Percentiles rank a stretch among this genome's conserved stretches.
These are phyloP conservation scores for Suillus sp. DNA, from an alignment of 768 basidiomycete genomes.

Conservation along the genomic window DNA sequence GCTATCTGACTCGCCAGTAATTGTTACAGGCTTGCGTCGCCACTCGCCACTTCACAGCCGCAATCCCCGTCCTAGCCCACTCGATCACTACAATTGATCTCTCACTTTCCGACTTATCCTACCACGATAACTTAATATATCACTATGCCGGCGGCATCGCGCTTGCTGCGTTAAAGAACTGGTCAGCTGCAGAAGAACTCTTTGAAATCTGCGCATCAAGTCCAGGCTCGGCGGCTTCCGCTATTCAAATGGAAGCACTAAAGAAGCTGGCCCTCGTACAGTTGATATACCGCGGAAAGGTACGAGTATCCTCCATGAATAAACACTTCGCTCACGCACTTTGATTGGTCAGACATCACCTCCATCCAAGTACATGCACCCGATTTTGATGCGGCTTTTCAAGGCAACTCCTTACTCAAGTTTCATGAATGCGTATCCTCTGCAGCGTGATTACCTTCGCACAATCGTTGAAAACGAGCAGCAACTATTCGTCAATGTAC, in stretches of 20 bases:
- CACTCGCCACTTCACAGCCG: conserved; percentile 52
- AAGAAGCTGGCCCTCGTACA: conserved; percentile 85
- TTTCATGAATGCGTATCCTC: conserved; percentile 69
- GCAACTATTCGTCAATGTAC: conserved; percentile 53
- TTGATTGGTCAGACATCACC: conserved; percentile 42
- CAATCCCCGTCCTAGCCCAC: conserved; percentile 60
- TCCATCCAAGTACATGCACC: conserved; percentile 76
- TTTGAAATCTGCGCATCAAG: conserved; percentile 79
- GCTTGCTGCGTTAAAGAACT: conserved; percentile 61
- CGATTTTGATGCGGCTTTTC: conserved; percentile 56
- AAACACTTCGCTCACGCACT: conserved; percentile 2
- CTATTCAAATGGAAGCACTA: conserved; percentile 82
- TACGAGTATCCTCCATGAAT: conserved; percentile 26
- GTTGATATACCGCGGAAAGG: conserved; percentile 76
- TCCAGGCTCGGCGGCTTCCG: conserved; percentile 57
- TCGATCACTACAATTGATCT: conserved; percentile 70
- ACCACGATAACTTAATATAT: conserved; percentile 82
- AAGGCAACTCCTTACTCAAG: conserved; percentile 67
- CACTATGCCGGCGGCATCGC: conserved; percentile 83
- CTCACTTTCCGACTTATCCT: conserved; percentile 61
- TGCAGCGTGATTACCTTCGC: conserved; percentile 46
- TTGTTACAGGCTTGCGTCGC: conserved; percentile 57
- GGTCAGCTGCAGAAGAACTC: conserved; percentile 70
- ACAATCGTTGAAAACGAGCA: conserved; percentile 57
- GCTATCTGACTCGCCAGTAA: background rate